Conservation (phyloP, 108 stramenopile genomes). For the Skeletonema potamos region DNA sequence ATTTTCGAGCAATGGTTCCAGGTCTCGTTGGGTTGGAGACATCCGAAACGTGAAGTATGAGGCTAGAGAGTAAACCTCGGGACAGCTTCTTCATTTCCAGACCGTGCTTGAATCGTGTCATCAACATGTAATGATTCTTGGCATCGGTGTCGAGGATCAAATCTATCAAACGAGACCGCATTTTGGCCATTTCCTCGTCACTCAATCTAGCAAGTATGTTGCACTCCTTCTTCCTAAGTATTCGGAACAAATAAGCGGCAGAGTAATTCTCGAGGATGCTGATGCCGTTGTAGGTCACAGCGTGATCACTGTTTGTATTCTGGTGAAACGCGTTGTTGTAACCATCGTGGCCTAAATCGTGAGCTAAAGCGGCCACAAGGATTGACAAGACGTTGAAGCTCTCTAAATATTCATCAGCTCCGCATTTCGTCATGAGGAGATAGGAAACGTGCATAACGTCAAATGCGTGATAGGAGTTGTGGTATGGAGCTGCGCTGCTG, state of each 20-base stretch:
- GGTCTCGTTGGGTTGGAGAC: conserved; percentile 52
- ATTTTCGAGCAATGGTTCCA: conserved; percentile 36
- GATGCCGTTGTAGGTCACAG: conserved; percentile 66
- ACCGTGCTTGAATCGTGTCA: conserved; percentile 51
- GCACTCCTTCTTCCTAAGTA: conserved; percentile 39
- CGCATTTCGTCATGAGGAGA: conserved; percentile 49
- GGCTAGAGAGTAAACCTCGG: conserved; percentile 49
- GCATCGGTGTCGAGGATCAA: conserved; percentile 60
- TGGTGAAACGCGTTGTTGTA: conserved; percentile 61
- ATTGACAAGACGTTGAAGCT: conserved; percentile 55
- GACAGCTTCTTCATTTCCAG: conserved; percentile 53
- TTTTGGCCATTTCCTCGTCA: conserved; percentile 32
- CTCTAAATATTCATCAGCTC: conserved; percentile 50
- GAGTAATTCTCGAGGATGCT: conserved; percentile 70
- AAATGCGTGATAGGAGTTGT: conserved; percentile 65
- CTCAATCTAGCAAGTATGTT: conserved; percentile 53
- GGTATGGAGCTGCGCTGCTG: conserved; percentile 49
- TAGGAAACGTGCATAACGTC: conserved; percentile 64
- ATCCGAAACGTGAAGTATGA: conserved; percentile 53
- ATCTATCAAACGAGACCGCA: conserved; percentile 48
- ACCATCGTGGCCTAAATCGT: conserved; percentile 77
- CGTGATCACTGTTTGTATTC: conserved; percentile 48
- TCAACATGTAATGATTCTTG: conserved; percentile 50
- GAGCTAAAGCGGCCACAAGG: conserved; percentile 56
- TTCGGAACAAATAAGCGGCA: conserved; percentile 53